A percentile compares a stretch with the other conserved stretches of the same genome.
Conservation (phyloP, 2,329 filamentous ascomycete species). For the Aspergillus udagawae region DNA sequence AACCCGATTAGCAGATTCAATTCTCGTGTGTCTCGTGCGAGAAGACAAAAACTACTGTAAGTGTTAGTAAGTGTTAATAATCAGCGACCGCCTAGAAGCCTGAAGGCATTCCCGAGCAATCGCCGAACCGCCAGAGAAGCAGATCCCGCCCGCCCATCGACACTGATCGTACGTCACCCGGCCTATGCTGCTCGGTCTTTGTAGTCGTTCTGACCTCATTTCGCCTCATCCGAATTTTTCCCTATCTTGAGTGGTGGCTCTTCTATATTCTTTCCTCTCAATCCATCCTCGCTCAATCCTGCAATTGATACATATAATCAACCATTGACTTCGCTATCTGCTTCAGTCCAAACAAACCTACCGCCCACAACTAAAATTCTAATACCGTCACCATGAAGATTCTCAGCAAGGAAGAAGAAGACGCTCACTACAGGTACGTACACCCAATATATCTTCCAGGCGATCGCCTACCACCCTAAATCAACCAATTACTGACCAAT, state of each 20-base stretch:
- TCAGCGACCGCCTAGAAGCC: neutral
- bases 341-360: slow-evolving; percentile 2
- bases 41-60: no score
- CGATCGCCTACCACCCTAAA: neutral
- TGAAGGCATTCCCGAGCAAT: slow-evolving; percentile 3
- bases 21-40: neutral
- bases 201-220: neutral
- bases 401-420: slow-evolving; percentile 88
- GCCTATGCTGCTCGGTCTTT: slow-evolving; percentile 15
- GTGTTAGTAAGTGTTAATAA: neutral
- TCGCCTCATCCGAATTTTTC: slow-evolving; percentile 1
- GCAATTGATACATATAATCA: neutral
- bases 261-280: neutral
- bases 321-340: neutral
- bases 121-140: slow-evolving; percentile 11
- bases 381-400: slow-evolving; percentile 71
- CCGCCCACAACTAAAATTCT: neutral
- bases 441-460: neutral
- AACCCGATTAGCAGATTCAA: neutral
- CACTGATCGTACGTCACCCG: slow-evolving; percentile 23
- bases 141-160: slow-evolving; percentile 18
- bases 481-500: slow-evolving; percentile 5
- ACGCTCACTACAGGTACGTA: slow-evolving; percentile 70
- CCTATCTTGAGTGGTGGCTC: slow-evolving; percentile 6
- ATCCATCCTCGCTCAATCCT: neutral